Base-by-base conservation (phyloP, 371 early-diverging fungal species). In the Mortierella sp. region DNA sequence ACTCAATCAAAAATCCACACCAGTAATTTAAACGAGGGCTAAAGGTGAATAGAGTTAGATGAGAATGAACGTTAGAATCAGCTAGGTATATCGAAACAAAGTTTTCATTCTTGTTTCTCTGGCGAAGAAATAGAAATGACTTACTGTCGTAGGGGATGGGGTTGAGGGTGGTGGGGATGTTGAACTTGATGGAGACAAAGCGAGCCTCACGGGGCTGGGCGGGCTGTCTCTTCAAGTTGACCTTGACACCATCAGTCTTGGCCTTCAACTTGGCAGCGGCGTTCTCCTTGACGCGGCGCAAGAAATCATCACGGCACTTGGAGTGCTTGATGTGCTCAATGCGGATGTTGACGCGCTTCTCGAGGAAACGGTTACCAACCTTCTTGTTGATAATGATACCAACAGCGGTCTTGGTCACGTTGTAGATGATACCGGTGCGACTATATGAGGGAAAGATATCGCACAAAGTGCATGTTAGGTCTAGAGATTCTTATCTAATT, bases 301-400 rank as follows among this genome's bases (percentile, higher is more conserved):
- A 90, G 91, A 98, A 98, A 83, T 99, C 99, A 85, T 96, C 93
- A 85, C 99, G 96, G 94, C 99, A 99, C 93, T 97, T 98, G 89
- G 98, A 98, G 95, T 97, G 98, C 92, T 94, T 97, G 86, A 99
- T 88, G 93, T 99, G 99, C 93, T 99, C 99, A 86, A 99, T 87
- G 85, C 99, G 95, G 86, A 98, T 85, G 93, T 99, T 98, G 86
- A 99, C 92, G 74, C 97, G 93, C 96, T 99, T 99, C 89, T 98
- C 99, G 69, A 99, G 89, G 91, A 93, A 96, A 78, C 99, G 96
- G 92, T 94, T 94, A 76, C 99, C 98, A 66, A 98, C 98, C 75
- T 90, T 90, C 96, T 99, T 99, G 95, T 99, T 91, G 89, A 98
- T 87, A 83, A 98, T 97, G 83, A 99, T 93, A 89, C 99, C 99